These are phyloP conservation scores for Coemansia pectinata DNA, from an alignment of 192 early-diverging fungal species.

Conservation along the genomic window DNA sequence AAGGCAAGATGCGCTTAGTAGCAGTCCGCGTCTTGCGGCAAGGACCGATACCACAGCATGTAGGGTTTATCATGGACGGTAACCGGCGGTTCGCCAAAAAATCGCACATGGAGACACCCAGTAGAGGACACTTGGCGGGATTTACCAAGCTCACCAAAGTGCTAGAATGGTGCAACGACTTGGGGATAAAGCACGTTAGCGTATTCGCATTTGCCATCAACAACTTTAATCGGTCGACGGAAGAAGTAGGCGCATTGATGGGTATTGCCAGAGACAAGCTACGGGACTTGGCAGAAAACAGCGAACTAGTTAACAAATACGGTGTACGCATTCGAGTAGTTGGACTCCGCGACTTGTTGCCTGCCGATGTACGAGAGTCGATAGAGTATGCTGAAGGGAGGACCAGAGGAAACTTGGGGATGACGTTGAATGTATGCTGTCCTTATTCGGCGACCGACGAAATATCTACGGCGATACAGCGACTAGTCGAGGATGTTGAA, in stretches of 20 bases:
- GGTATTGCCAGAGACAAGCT: conserved; percentile 76
- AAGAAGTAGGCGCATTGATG: conserved; percentile 89
- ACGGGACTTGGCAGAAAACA: conserved; percentile 66
- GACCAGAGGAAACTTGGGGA: conserved; percentile 67
- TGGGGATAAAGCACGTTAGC: conserved; percentile 84
- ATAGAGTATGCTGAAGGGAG: conserved; percentile 62
- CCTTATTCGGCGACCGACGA: conserved; percentile 93
- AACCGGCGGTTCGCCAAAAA: conserved; percentile 90
- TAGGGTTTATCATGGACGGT: conserved; percentile 98
- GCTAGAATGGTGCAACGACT: conserved; percentile 82
- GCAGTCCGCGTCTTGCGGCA: conserved; percentile 49
- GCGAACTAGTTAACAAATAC: conserved; percentile 71
- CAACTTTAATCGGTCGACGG: conserved; percentile 88
- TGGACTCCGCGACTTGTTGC: conserved; percentile 73
- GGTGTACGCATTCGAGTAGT: conserved; percentile 77
- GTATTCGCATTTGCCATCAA: conserved; percentile 98
- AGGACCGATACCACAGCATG: conserved; percentile 85
- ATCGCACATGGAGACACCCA: conserved; percentile 51
- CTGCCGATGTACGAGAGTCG: conserved; percentile 62
- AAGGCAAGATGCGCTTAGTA: background rate
- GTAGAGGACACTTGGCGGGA: conserved; percentile 78
- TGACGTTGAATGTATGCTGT: conserved; percentile 87
- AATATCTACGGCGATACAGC: conserved; percentile 70
- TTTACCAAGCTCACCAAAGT: conserved; percentile 79
- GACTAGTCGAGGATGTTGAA: conserved; percentile 60